Conservation (phyloP, 2,329 filamentous ascomycete species). For the Dryadomyces quercus-mongolicae region DNA sequence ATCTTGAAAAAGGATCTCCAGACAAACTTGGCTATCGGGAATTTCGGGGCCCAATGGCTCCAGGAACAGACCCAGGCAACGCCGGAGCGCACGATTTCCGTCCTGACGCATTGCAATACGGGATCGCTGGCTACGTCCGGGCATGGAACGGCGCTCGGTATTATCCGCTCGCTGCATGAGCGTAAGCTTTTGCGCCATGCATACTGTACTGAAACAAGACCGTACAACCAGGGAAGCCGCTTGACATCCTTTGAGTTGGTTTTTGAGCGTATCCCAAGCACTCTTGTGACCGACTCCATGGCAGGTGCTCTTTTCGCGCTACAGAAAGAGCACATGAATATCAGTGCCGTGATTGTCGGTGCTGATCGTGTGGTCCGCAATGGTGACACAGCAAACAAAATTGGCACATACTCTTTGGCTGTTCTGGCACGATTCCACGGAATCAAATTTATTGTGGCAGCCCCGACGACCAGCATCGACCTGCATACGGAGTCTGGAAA, state of each 20-base stretch:
- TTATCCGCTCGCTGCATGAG: constrained; percentile 71
- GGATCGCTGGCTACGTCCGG: constrained; percentile 93
- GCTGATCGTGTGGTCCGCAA: constrained; percentile 93
- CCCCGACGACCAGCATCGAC: constrained; percentile 90
- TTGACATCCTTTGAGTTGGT: constrained; percentile 95
- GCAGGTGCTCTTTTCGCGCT: constrained; percentile 69
- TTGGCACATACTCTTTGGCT: constrained; percentile 86
- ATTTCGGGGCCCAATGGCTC: constrained; percentile 76
- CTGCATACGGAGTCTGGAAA: constrained; percentile 63
- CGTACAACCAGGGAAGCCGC: constrained; percentile 94
- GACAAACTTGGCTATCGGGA: constrained; percentile 79
- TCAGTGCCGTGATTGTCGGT: constrained; percentile 83
- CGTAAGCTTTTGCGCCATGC: constrained; percentile 61
- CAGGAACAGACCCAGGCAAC: constrained; percentile 41
- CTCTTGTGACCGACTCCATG: constrained; percentile 94
- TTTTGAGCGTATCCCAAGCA: constrained; percentile 82
- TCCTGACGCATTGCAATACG: constrained; percentile 96
- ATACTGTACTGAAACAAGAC: constrained; percentile 92
- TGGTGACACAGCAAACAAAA: constrained; percentile 97
- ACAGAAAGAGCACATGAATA: constrained; percentile 49
- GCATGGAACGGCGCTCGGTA: constrained; percentile 91
- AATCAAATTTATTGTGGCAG: constrained; percentile 89
- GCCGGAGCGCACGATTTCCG: constrained; percentile 48
- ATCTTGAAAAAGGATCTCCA: constrained; percentile 80
- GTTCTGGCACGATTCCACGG: constrained; percentile 83